Evolutionary conservation across 2,329 filamentous ascomycete genomes (phyloP).

Genomic region (Stachybotrys chlorohalonatus): DNA sequence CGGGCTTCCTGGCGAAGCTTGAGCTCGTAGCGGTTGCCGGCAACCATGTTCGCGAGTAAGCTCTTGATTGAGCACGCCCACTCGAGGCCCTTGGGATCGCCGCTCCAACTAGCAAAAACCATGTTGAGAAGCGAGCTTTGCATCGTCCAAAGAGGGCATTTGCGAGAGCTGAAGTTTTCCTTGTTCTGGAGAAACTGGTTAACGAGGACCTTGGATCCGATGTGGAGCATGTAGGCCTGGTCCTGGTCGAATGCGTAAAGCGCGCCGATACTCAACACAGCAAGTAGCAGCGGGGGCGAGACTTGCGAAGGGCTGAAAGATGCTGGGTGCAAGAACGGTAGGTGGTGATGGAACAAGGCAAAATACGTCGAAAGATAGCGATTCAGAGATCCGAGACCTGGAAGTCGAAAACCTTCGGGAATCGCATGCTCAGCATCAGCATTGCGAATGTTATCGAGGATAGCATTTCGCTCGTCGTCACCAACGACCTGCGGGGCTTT

Average conservation of each 20-base stretch:
- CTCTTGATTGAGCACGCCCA: slow-evolving; percentile 99
- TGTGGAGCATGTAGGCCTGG: slow-evolving; percentile 93
- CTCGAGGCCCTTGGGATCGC: slow-evolving; percentile 91
- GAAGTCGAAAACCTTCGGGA: slow-evolving; percentile 82
- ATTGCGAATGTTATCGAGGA: slow-evolving; percentile 77
- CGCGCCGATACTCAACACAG: slow-evolving; percentile 89
- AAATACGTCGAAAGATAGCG: slow-evolving; percentile 94
- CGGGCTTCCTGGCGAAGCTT: slow-evolving; percentile 88
- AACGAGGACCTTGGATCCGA: slow-evolving; percentile 93
- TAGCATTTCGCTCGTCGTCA: slow-evolving; percentile 77
- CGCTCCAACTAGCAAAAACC: slow-evolving; percentile 99
- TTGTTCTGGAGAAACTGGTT: slow-evolving; percentile 97
- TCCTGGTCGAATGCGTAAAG: slow-evolving; percentile 96
- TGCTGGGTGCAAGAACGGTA: slow-evolving; percentile 89
- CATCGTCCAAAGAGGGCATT: slow-evolving; percentile 97
- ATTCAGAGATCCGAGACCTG: slow-evolving; percentile 72
- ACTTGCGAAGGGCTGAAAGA: slow-evolving; percentile 77
- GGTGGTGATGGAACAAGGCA: slow-evolving; percentile 89
- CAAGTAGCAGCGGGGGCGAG: slow-evolving; percentile 75
- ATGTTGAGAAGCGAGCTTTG: slow-evolving; percentile 95
- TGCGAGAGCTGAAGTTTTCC: slow-evolving; percentile 96
- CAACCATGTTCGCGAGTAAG: slow-evolving; percentile 95
- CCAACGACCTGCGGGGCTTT: slow-evolving; percentile 70
- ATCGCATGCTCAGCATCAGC: slow-evolving; percentile 76
- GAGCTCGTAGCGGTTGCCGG: slow-evolving; percentile 90